Conservation (phyloP, 148 eudicot species). For the Pouteria glomerata region DNA sequence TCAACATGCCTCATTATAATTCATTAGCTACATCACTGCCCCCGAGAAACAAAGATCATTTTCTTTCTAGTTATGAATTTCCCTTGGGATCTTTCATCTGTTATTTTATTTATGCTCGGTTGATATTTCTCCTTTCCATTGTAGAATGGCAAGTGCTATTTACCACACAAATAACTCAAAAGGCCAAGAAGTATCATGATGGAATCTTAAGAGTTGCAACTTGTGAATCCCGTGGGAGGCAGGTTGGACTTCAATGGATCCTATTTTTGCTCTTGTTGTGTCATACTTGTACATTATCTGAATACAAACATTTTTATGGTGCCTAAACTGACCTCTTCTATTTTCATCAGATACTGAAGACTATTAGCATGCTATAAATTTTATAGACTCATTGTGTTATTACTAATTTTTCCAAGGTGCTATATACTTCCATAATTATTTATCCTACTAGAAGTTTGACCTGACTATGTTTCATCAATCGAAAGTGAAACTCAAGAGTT, state of each 20-base stretch:
- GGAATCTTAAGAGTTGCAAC: constrained; percentile 56
- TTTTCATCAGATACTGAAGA: neutral
- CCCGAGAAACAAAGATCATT: neutral
- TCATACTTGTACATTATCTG: neutral
- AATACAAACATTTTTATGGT: neutral
- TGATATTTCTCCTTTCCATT: constrained; percentile 10
- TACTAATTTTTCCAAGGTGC: neutral
- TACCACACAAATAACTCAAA: constrained; percentile 71
- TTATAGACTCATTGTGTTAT: neutral
- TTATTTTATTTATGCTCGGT: neutral
- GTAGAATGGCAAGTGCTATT: constrained; percentile 88
- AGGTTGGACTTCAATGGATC: constrained; percentile 39
- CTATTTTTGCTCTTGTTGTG: neutral
- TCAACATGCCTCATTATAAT: neutral
- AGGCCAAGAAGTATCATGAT: constrained; percentile 91
- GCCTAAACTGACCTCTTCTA: neutral
- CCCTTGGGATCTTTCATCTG: neutral
- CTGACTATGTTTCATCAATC: neutral
- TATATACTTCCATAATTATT: neutral
- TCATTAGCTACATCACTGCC: neutral
- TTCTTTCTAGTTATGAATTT: neutral
- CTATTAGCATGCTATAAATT: neutral
- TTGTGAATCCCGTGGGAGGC: constrained; percentile 65
- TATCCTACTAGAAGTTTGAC: neutral
- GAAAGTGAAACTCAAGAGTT: neutral